These are phyloP conservation scores for Miscanthus lutarioriparius DNA, from an alignment of 176 grass and related monocot genomes.

Conservation along the genomic window DNA sequence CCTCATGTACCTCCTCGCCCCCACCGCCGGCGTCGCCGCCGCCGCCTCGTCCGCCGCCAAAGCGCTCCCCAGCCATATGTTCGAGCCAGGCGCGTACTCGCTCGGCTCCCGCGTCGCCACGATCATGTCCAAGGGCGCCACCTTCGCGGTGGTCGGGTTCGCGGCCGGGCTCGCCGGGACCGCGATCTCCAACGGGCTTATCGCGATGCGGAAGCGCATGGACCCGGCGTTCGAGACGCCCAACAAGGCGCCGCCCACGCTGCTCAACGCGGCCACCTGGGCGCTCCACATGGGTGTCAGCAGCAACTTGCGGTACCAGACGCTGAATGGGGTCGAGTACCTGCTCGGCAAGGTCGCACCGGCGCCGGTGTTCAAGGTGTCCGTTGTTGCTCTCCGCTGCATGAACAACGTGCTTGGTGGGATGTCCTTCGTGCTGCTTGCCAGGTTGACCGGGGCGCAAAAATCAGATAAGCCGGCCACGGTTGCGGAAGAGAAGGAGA, in stretches of 20 bases:
- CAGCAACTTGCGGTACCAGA: constrained; percentile 87
- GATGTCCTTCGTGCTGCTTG: constrained; percentile 76
- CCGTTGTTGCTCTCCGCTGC: constrained; percentile 63
- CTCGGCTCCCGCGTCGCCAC: constrained; percentile 61
- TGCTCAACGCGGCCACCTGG: constrained; percentile 80
- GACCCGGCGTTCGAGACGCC: constrained; percentile 73
- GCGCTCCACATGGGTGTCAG: constrained; percentile 81
- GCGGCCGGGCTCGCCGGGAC: constrained; percentile 68
- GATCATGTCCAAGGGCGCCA: constrained; percentile 66
- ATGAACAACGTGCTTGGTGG: constrained; percentile 85
- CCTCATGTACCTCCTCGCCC: constrained; percentile 89
- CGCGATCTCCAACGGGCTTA: constrained; percentile 70
- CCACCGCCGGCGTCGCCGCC: constrained; percentile 49
- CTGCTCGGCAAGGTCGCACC: constrained; percentile 51
- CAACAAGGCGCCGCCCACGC: constrained; percentile 76
- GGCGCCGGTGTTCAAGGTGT: constrained; percentile 67
- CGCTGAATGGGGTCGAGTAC: constrained; percentile 77
- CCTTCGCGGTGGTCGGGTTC: constrained; percentile 69
- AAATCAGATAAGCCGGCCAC: constrained; percentile 41
- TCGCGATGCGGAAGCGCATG: constrained; percentile 70
- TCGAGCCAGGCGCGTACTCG: constrained; percentile 71
- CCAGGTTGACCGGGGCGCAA: constrained; percentile 79
- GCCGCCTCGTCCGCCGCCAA: constrained; percentile 39
- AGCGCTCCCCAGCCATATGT: constrained; percentile 72
- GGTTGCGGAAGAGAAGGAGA: constrained; percentile 54